Conservation (phyloP, 148 eudicot genomes). For the Rheum nobile region DNA sequence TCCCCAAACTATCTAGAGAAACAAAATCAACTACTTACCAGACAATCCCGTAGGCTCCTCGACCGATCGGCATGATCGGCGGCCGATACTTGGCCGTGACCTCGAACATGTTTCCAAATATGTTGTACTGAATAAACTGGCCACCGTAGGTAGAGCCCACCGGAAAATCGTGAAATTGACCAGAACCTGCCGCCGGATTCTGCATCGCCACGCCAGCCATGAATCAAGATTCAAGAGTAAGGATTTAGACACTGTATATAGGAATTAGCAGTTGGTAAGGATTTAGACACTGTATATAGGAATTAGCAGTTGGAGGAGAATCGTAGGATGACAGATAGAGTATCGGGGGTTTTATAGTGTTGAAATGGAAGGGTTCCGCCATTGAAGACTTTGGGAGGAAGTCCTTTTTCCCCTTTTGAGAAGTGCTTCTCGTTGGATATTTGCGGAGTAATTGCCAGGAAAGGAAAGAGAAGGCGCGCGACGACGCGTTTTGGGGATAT, state of each 20-base stretch:
- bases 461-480: slow-evolving; percentile 1
- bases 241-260: background rate
- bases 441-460: background rate
- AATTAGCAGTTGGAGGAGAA: background rate
- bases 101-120: slow-evolving; percentile 62
- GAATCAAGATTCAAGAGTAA: background rate
- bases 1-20: background rate
- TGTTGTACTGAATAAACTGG: slow-evolving; percentile 58
- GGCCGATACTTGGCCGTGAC: slow-evolving; percentile 73
- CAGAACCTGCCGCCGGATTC: slow-evolving; percentile 15
- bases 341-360: background rate
- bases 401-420: background rate
- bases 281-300: background rate
- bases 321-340: background rate
- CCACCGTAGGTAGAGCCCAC: slow-evolving; percentile 51
- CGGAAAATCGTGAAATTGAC: slow-evolving; percentile 45
- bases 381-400: background rate
- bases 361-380: background rate
- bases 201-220: slow-evolving; percentile 6
- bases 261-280: background rate
- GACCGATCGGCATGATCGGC: slow-evolving; percentile 87
- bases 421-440: background rate
- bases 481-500: background rate
- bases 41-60: slow-evolving; percentile 95
- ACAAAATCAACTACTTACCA: slow-evolving; percentile 37